These are phyloP conservation scores for Xerocomus potaroensis DNA, from an alignment of 768 basidiomycete genomes.

Conservation along the genomic window DNA sequence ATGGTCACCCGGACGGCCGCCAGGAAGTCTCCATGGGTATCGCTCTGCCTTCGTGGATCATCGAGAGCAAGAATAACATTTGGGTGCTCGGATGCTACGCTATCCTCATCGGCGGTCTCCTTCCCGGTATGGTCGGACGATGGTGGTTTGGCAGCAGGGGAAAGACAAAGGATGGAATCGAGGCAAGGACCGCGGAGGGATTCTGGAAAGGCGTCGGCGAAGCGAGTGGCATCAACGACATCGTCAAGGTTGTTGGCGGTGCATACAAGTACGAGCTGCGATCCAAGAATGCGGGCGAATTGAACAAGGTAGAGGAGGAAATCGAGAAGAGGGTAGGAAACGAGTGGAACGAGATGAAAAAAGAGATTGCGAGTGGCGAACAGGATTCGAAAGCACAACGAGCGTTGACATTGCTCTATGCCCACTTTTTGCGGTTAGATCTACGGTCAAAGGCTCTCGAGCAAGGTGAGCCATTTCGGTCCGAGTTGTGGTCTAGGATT, in stretches of 20 bases:
- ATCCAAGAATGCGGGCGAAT: conserved; percentile 30
- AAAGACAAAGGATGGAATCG: conserved; percentile 89
- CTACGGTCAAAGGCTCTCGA: conserved; percentile 48
- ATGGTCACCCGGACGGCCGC: conserved; percentile 95
- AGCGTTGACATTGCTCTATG: conserved; percentile 74
- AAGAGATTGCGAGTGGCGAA: conserved; percentile 36
- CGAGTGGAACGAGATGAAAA: conserved; percentile 53
- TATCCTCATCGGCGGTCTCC: conserved; percentile 76
- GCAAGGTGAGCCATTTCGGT: conserved; percentile 48
- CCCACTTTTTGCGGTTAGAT: conserved; percentile 74
- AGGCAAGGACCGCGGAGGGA: conserved; percentile 72
- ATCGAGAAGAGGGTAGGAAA: conserved; percentile 45
- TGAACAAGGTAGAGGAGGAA: conserved; percentile 49
- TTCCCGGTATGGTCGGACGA: conserved; percentile 84
- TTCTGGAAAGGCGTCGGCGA: conserved; percentile 90
- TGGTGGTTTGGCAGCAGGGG: conserved; percentile 97
- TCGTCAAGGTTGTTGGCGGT: conserved; percentile 66
- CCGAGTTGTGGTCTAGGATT: neutral
- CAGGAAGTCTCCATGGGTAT: conserved; percentile 93
- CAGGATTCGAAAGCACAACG: conserved; percentile 37
- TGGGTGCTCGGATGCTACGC: conserved; percentile 90
- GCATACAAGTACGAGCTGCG: conserved; percentile 59
- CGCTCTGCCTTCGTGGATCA: conserved; percentile 89
- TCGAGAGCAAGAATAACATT: conserved; percentile 86
- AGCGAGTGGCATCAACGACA: conserved; percentile 65